Evolutionary conservation across 768 basidiomycete genomes (phyloP), one percentile per base, ranked within the genome.

Genomic region (Amanita jacksonii): DNA sequence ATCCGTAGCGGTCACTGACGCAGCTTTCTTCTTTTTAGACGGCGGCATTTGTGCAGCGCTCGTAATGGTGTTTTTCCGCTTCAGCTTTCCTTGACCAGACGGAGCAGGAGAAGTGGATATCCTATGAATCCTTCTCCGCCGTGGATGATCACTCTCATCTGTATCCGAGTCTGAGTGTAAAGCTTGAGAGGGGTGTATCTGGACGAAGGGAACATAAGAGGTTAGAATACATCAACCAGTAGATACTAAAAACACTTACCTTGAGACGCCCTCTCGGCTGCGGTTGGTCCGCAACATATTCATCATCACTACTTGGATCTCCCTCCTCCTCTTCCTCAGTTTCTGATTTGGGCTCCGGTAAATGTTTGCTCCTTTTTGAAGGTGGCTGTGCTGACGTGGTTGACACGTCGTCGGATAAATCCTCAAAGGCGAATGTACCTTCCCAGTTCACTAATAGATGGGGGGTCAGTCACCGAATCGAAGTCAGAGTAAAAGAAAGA

Each of bases 251-350:
- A 60, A 52, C 45, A 54, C 58, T 57, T 65, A 50, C 59, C 51
- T 65, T 68, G 16, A 44, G 41, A 51, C 53, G 58, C 47, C 57
- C 57, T 32, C 38, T 45, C 12, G 36, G 31, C 24, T 38, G 36
- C 19, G 27, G 18, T 18, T 61, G 56, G 49, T 73, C 74, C 38
- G 64, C 77, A 38, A 83, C 68, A 57, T 84, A 87, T 52, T 88
- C 85, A 53, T 87, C 85, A 48, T 75, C 82, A 55, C 78, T 83
- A 45, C 68, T 69, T 24, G 61, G 62, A 40, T n/a, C n/a, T n/a
- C 72, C 68, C 18, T 63, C 65, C 38, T 72, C 74, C 2, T 74
- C 70, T 51, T 74, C 73, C 15, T 72, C 70, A 16, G 63, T 43
- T 31, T 51, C 45, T 3, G 37, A 38, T 25, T 16, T 45, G 16